phyloP scores from a whole-genome alignment of 2,329 filamentous ascomycete genomes.

The Xylaria sp. region DNA sequence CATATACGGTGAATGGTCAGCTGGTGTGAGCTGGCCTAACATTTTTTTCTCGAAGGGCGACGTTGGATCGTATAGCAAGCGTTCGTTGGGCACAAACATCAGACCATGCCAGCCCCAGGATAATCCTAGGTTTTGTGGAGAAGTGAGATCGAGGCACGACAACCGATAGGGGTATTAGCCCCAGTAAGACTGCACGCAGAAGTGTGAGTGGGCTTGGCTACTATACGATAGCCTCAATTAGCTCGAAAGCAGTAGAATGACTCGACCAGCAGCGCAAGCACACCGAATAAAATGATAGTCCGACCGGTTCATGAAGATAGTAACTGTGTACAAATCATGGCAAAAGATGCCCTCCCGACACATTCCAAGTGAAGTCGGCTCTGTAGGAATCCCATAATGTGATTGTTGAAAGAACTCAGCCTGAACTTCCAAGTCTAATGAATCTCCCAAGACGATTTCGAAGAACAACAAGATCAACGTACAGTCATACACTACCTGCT shows the following conservation, averaged over 20 bases:
- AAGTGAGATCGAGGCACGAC: conserved; percentile 22
- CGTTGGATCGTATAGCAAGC: neutral
- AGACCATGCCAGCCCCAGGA: neutral
- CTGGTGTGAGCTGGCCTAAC: neutral
- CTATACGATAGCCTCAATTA: conserved; percentile 12
- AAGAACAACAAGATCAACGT: neutral
- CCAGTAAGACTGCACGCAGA: neutral
- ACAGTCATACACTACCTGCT: neutral
- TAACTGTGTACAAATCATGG: neutral
- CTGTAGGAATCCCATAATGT: neutral
- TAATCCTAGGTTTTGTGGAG: conserved; percentile 21
- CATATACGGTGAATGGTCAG: neutral
- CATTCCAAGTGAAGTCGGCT: neutral
- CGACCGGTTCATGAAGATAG: neutral
- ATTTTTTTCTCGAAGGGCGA: neutral
- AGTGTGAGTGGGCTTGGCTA: conserved; percentile 16
- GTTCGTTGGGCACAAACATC: conserved; percentile 30
- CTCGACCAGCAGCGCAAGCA: neutral
- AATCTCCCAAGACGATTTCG: neutral
- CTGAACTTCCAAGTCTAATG: neutral
- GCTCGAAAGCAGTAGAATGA: neutral
- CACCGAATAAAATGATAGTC: neutral
- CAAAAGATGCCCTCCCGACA: neutral
- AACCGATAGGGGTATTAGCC: conserved; percentile 17
- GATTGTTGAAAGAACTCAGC: neutral